Conservation (phyloP, 768 basidiomycete species). For the Trametes sanguinea region DNA sequence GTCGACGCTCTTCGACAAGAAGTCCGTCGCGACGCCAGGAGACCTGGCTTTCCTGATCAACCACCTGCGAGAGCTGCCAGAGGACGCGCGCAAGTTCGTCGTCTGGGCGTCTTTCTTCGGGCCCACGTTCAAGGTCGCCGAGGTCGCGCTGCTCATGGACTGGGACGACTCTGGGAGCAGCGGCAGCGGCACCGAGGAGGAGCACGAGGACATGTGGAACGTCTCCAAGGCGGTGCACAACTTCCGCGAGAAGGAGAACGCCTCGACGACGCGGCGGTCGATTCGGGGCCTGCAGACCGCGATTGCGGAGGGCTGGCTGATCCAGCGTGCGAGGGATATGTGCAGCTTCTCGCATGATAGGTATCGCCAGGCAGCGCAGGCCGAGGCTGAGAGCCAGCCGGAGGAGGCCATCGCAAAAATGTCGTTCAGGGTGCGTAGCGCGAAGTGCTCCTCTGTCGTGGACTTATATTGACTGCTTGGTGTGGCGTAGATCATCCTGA, state of each 20-base stretch:
- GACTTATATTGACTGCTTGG: neutral
- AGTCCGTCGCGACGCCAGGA: conserved; percentile 54
- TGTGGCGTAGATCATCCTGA: conserved; percentile 58
- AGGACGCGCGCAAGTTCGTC: conserved; percentile 66
- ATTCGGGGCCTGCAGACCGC: conserved; percentile 71
- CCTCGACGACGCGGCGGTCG: conserved; percentile 51
- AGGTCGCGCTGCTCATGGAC: conserved; percentile 73
- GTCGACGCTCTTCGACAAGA: conserved; percentile 52
- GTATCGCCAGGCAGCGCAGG: conserved; percentile 71
- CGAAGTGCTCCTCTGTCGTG: neutral
- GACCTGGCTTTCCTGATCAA: conserved; percentile 62
- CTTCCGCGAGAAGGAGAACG: conserved; percentile 43
- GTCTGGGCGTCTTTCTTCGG: conserved; percentile 76
- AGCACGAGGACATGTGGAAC: conserved; percentile 48
- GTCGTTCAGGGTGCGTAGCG: conserved; percentile 58
- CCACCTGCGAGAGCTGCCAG: conserved; percentile 60
- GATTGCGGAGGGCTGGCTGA: conserved; percentile 72
- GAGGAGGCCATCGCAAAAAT: conserved; percentile 58
- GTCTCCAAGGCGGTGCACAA: conserved; percentile 53
- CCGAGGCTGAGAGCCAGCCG: conserved; percentile 54
- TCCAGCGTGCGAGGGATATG: conserved; percentile 73
- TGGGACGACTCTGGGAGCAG: conserved; percentile 63
- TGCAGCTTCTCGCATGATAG: conserved; percentile 75
- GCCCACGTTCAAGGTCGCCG: conserved; percentile 75
- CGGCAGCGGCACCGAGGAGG: conserved; percentile 51